Base-by-base conservation (phyloP, 2,329 filamentous ascomycete species). In the Rachicladosporium sp. region DNA sequence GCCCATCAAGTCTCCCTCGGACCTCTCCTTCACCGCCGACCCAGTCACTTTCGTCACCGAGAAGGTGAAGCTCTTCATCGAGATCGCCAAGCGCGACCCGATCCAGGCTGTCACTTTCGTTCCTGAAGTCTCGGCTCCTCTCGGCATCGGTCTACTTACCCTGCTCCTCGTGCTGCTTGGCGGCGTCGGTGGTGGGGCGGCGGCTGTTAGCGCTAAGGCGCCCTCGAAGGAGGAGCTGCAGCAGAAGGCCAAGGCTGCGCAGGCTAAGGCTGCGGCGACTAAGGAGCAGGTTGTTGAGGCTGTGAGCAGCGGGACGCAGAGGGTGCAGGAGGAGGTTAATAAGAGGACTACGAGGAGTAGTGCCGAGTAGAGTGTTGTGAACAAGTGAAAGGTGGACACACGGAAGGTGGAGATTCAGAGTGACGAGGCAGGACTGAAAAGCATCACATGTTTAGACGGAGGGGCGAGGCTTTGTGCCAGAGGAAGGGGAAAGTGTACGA, bases 11-110 rank as follows among this genome's bases (percentile, higher is more conserved):
- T 81, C 78, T 37, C 80, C 83, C 48, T 72, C 67, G 44, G 83
- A 89, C 64, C 78, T 93, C 49, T 80, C 76, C 63, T 96, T 98
- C 80, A 67, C 77, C 56, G 89, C 95, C 49, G 85, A 94, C 72
- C 91, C 91, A 35, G 76, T 94, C 53, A 69, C 69, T 52, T 98
- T 83, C 66, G 64, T 94, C 66, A 84, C 80, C 67, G 84, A 94
- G 80, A 96, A 95, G 78, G 63, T 93, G 46, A 81, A 93, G 53
- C 78, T 93, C 47, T 98, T 98, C 76, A 61, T 91, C 54, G 80
- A 79, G 53, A 80, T 96, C 55, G 83, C 79, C 61, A 76, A 85
- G 71, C 74, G 77, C 54, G 81, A 93, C 65, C 87, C 88, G 43
- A 55, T 94, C 50, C 72, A 87, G 67, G 88, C 88, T 38, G 69